Evolutionary conservation across 2,329 filamentous ascomycete species (phyloP).

Genomic region (Fusarium haematococcum): DNA sequence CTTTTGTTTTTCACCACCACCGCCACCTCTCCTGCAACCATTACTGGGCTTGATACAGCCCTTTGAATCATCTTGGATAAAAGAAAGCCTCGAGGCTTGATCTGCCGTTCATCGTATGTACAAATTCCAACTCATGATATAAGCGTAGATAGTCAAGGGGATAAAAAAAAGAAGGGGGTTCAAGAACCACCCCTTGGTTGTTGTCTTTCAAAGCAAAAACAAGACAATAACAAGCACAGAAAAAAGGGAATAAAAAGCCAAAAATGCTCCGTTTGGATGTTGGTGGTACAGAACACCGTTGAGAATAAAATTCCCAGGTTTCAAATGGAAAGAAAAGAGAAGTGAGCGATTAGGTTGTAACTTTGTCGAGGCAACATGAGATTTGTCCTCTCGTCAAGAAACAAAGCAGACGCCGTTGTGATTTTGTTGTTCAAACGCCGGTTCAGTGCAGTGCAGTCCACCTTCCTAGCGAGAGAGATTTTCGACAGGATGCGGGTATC

Average conservation of each 20-base stretch:
- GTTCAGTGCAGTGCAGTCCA: conserved; percentile 35
- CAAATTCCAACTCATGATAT: conserved; percentile 45
- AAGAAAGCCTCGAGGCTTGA: conserved; percentile 3
- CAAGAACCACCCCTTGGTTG: not conserved
- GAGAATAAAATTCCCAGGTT: not conserved
- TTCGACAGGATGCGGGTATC: conserved; percentile 46
- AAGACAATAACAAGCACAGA: not conserved
- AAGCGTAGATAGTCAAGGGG: conserved; percentile 26
- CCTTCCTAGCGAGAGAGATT: conserved; percentile 41
- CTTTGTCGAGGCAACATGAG: not conserved
- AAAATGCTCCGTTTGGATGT: conserved; percentile 15
- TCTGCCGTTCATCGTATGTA: conserved; percentile 41
- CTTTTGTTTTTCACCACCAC: not conserved
- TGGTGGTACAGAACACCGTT: conserved; percentile 2
- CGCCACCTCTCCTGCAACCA: not conserved
- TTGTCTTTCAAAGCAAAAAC: conserved; percentile 14
- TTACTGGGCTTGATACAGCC: conserved; percentile 21
- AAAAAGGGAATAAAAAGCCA: conserved; percentile 7
- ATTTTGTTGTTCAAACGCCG: conserved; percentile 18
- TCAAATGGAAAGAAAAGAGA: not conserved
- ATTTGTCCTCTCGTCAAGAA: not conserved
- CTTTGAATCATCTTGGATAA: conserved; percentile 17
- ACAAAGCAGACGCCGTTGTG: conserved; percentile 28
- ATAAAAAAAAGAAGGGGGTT: not conserved
- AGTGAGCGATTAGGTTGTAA: conserved; percentile 32